Evolutionary conservation across 1,139 yeast genomes (phyloP).

Genomic region (Kodamaea arcana): DNA sequence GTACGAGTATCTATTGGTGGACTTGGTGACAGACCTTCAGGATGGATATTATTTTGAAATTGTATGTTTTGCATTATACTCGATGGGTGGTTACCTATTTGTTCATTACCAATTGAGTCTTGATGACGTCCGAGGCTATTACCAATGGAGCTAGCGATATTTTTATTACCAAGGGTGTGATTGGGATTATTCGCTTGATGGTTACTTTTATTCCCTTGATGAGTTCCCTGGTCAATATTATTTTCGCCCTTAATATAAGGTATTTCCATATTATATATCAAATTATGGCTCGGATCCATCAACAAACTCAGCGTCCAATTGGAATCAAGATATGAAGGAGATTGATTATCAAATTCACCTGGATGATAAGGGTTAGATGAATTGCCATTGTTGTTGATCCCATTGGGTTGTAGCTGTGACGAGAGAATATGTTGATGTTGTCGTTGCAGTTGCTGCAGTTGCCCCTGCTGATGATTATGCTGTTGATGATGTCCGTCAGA

Average conservation of each 20-base stretch:
- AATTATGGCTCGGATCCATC: slow-evolving; percentile 35
- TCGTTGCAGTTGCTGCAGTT: slow-evolving; percentile 11
- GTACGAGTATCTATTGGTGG: neutral
- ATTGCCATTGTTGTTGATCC: slow-evolving; percentile 4
- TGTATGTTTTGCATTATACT: slow-evolving; percentile 35
- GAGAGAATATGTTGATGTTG: neutral
- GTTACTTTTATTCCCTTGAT: too few species aligned
- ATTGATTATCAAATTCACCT: slow-evolving; percentile 14
- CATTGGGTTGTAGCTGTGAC: slow-evolving; percentile 3
- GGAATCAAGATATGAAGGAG: slow-evolving; percentile 44
- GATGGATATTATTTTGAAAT: slow-evolving; percentile 29
- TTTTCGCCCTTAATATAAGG: too few species aligned
- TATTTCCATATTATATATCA: slow-evolving; percentile 30
- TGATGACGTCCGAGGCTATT: too few species aligned
- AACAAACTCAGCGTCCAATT: slow-evolving; percentile 39
- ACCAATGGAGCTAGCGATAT: too few species aligned
- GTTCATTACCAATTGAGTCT: too few species aligned
- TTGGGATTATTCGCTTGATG: too few species aligned
- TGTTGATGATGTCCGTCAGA: slow-evolving; percentile 20
- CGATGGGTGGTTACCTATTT: too few species aligned
- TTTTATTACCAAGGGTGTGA: too few species aligned
- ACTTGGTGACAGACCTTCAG: slow-evolving; percentile 10
- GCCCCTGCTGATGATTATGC: slow-evolving; percentile 12
- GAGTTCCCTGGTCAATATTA: too few species aligned
- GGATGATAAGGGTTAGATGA: slow-evolving; percentile 4